Evolutionary conservation across 2,329 filamentous ascomycete genomes (phyloP), one percentile per base, ranked within the genome.

Genomic region (Graphilbum fragrans): DNA sequence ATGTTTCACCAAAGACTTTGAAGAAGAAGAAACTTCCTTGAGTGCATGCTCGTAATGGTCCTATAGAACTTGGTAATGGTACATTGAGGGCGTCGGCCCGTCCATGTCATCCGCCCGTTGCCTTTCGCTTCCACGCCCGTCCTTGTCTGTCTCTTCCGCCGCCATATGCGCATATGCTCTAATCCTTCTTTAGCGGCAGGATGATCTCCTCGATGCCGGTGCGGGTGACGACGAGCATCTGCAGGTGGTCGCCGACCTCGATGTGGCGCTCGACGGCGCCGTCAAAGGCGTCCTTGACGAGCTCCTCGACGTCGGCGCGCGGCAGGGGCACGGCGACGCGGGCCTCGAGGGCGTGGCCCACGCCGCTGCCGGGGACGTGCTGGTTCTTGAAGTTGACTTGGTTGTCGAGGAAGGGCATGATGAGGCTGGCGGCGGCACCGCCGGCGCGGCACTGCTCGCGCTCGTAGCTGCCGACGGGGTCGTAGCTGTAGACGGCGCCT

Each of bases 371-470:
- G 11, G 90, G 87, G 42, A 92, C 72, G 60, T 94, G 94, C 69
- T 95, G 90, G 62, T 98, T 98, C 76, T 95, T 98, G 72, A 90
- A 90, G 69, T 96, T 96, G 69, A 98, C 92, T 66, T 98, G 93
- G 63, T 98, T 98, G 64, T 98, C 92, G 57, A 98, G 67, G 72
- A 98, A 98, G 2, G 92, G 92, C 85, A 95, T 98, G 65, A 98
- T 98, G 62, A 98, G 67, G 56, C 85, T 92, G 41, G 86, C 82
- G 18, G 88, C 88, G 14, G 92, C 88, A 54, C 92, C 92, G 34
- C 86, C 92, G 29, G 92, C 88, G 50, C 90, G 80, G 67, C 88
- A 95, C 67, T 94, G 86, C 67, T 98, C 92, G 50, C 92, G 73
- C 72, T 98, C 92, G 66, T 96, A 98, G 60, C 86, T 94, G 52